These are phyloP conservation scores for Penicillium flavigenum DNA, from an alignment of 495 filamentous ascomycete genomes.

Conservation along the genomic window DNA sequence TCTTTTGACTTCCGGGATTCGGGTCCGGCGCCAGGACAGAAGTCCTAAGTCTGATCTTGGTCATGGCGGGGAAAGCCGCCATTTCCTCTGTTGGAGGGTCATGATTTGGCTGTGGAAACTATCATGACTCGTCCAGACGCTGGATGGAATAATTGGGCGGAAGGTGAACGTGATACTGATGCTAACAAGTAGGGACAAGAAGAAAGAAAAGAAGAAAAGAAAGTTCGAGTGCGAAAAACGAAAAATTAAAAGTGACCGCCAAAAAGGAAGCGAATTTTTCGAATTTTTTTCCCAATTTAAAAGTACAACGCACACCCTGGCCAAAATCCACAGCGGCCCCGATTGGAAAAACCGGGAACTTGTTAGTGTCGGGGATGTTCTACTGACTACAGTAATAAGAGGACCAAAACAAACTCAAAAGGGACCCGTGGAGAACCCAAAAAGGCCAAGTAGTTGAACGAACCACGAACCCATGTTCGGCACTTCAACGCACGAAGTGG, in stretches of 20 bases:
- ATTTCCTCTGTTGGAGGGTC: background rate
- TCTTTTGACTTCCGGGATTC: conserved; percentile 12
- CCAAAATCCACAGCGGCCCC: conserved; percentile 11
- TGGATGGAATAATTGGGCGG: background rate
- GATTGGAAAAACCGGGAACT: conserved; percentile 8
- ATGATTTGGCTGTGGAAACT: background rate
- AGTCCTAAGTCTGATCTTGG: conserved; percentile 3
- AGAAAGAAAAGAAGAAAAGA: conserved; percentile 15
- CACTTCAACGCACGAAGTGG: background rate
- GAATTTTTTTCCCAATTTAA: conserved; percentile 5
- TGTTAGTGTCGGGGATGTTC: conserved; percentile 4
- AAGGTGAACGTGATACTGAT: background rate
- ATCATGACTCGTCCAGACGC: background rate
- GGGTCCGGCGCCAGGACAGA: conserved; percentile 4
- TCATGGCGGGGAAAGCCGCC: conserved; percentile 10
- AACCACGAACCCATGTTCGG: background rate
- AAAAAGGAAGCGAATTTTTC: conserved; percentile 17
- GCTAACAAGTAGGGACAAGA: conserved; percentile 3
- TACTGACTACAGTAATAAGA: background rate
- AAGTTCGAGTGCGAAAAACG: conserved; percentile 6
- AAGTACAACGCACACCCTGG: conserved; percentile 13
- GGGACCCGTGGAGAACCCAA: background rate
- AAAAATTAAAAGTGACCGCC: conserved; percentile 11
- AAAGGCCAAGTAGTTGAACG: background rate
- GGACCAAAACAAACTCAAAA: conserved; percentile 1